Conservation (phyloP, 2,329 filamentous ascomycete species). For the Penicillium digitatum region DNA sequence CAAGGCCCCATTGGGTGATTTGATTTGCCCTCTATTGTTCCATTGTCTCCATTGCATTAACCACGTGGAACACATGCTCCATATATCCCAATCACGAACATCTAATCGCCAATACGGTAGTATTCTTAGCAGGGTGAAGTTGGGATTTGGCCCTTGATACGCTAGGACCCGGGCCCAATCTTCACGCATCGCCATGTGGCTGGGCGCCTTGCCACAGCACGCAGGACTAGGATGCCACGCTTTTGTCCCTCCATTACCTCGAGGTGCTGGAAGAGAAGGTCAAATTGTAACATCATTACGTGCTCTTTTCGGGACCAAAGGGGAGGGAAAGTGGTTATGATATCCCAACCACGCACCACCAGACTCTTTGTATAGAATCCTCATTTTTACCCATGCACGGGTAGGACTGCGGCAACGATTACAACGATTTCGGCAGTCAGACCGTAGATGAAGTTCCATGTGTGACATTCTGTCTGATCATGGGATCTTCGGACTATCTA, state of each 20-base stretch:
- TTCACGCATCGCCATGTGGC: neutral
- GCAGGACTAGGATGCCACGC: neutral
- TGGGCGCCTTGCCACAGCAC: neutral
- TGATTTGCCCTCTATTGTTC: neutral
- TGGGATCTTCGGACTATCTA: neutral
- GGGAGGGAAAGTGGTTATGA: neutral
- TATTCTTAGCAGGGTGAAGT: neutral
- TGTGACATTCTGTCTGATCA: neutral
- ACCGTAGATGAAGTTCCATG: neutral
- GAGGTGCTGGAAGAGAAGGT: neutral
- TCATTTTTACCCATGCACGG: neutral
- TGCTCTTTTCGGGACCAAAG: neutral
- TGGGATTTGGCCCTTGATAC: neutral
- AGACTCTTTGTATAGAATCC: neutral
- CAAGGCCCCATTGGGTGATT: neutral
- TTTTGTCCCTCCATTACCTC: neutral
- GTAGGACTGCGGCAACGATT: neutral
- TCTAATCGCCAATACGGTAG: neutral
- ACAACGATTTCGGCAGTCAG: neutral
- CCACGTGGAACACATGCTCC: neutral
- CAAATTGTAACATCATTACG: neutral
- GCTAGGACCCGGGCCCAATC: neutral
- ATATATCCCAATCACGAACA: neutral
- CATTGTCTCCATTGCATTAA: neutral
- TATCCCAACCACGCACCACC: neutral